Conservation (phyloP, 768 basidiomycete genomes). For the Amanita subjunquillea region DNA sequence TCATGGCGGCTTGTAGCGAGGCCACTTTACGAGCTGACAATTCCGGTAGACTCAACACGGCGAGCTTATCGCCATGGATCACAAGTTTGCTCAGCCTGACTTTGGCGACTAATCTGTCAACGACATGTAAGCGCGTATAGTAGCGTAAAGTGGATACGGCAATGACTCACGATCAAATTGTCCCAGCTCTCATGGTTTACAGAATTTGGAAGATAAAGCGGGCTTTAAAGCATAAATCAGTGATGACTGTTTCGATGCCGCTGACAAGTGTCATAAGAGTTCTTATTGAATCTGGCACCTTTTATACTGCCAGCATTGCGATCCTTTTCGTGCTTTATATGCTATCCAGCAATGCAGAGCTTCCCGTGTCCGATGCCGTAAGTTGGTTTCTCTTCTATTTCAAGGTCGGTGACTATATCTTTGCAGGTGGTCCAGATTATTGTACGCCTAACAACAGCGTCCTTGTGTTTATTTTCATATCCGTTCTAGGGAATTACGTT, state of each 20-base stretch:
- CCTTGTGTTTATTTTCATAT: neutral
- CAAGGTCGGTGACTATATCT: neutral
- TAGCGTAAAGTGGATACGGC: neutral
- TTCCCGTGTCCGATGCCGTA: conserved; percentile 28
- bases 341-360: conserved; percentile 23
- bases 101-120: conserved; percentile 23
- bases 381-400: conserved; percentile 8
- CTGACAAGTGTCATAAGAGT: conserved; percentile 19
- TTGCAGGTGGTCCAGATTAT: conserved; percentile 31
- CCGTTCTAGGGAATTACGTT: conserved; percentile 19
- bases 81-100: conserved; percentile 26
- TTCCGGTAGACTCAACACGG: conserved; percentile 16
- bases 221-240: conserved; percentile 14
- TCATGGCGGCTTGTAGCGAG: conserved; percentile 21
- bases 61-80: conserved; percentile 23
- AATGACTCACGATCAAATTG: neutral
- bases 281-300: conserved; percentile 28
- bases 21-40: conserved; percentile 15
- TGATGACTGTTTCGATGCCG: conserved; percentile 12
- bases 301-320: conserved; percentile 25
- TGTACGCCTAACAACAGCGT: conserved; percentile 11
- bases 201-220: conserved; percentile 25
- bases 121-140: conserved; percentile 20
- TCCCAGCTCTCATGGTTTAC: conserved; percentile 24
- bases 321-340: conserved; percentile 25